phyloP scores from a whole-genome alignment of 1,284 basidiomycete genomes.

The Ustilago shanxiensis region DNA sequence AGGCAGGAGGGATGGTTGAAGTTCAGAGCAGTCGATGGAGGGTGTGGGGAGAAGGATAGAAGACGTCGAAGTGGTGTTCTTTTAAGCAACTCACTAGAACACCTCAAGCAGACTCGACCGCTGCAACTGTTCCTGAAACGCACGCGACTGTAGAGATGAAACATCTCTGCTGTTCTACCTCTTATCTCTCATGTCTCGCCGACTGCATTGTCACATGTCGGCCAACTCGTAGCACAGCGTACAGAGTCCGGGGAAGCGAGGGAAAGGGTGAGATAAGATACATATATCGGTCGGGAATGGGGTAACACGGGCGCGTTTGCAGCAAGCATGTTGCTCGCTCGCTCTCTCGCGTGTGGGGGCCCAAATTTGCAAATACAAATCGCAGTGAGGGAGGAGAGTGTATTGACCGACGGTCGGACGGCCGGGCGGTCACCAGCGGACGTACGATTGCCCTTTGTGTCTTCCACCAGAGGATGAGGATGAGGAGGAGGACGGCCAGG shows the following conservation, averaged over 20 bases:
- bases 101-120: background rate
- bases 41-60: background rate
- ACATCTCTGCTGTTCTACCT: background rate
- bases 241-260: background rate
- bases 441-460: no score
- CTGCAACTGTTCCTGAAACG: background rate
- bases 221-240: background rate
- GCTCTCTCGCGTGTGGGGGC: background rate
- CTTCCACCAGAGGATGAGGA: background rate
- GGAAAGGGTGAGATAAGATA: constrained; percentile 18
- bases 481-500: no score
- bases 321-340: background rate
- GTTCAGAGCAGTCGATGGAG: background rate
- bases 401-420: constrained; percentile 18
- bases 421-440: no score
- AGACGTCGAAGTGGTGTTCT: background rate
- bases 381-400: background rate
- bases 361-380: background rate
- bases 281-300: background rate
- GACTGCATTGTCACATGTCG: constrained; percentile 12
- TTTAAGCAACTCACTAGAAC: background rate
- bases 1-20: background rate
- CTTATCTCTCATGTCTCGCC: background rate
- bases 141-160: background rate
- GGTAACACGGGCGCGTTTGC: background rate